phyloP scores from a whole-genome alignment of 1,284 basidiomycete species.

The Trametes polyzona region DNA sequence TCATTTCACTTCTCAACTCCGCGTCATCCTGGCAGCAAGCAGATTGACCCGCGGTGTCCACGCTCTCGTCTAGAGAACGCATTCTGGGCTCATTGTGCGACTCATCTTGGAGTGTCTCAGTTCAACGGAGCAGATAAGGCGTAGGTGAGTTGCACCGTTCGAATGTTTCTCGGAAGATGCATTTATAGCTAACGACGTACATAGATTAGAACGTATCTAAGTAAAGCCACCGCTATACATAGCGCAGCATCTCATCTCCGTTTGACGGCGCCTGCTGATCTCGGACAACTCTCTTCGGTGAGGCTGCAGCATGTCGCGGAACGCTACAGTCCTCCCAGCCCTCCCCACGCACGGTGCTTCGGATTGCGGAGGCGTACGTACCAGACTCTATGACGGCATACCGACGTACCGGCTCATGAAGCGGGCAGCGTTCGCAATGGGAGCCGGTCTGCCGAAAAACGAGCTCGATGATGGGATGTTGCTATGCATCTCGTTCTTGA shows the following conservation, averaged over 20 bases:
- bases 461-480: constrained; percentile 1
- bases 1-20: not conserved
- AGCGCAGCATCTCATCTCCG: not conserved
- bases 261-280: not conserved
- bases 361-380: too few species aligned
- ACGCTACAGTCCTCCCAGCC: not conserved
- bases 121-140: not conserved
- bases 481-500: constrained; percentile 6
- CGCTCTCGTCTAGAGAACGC: too few species aligned
- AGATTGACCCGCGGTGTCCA: too few species aligned
- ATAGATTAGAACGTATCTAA: not conserved
- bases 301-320: not conserved
- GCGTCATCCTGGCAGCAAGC: not conserved
- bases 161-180: not conserved
- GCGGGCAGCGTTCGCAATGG: not conserved
- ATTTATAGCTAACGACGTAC: not conserved
- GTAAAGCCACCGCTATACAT: not conserved
- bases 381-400: too few species aligned
- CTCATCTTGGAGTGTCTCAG: not conserved
- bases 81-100: too few species aligned
- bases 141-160: not conserved
- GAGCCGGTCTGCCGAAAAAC: not conserved
- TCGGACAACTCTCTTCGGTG: not conserved
- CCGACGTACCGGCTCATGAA: not conserved
- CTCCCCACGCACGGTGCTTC: too few species aligned